Evolutionary conservation across 331 rosid genomes (phyloP).

Genomic region (Erythrophleum ivorense): DNA sequence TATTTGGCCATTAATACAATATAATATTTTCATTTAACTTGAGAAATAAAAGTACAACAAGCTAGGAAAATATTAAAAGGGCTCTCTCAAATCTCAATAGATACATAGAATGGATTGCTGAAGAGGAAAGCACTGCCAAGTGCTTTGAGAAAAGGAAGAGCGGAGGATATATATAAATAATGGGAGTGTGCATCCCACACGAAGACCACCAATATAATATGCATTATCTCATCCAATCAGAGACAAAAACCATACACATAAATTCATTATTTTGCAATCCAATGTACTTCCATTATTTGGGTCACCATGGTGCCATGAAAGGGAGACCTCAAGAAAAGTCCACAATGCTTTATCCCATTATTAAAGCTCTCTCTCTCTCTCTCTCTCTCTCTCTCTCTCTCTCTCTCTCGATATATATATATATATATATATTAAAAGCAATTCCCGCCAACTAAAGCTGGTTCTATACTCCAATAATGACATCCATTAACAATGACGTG

Average conservation of each 20-base stretch:
- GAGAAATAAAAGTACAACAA: not conserved
- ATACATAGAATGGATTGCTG: constrained; percentile 63
- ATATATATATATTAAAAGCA: constrained; percentile 3
- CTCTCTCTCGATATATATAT: not conserved
- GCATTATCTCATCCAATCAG: constrained; percentile 45
- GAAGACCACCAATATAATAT: constrained; percentile 57
- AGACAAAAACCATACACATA: constrained; percentile 29
- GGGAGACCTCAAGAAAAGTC: constrained; percentile 38
- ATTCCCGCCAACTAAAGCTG: constrained; percentile 22
- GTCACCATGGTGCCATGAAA: constrained; percentile 8
- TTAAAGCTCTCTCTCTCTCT: not conserved
- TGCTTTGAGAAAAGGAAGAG: constrained; percentile 37
- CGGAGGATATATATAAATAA: constrained; percentile 52
- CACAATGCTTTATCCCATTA: constrained; percentile 37
- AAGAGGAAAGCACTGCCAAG: constrained; percentile 67
- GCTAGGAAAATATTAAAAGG: not conserved
- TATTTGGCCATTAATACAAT: not conserved
- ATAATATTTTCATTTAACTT: not conserved
- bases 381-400: no score
- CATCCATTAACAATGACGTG: constrained; percentile 46
- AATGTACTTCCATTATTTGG: constrained; percentile 45
- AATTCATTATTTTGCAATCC: constrained; percentile 38
- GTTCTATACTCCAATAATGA: constrained; percentile 17
- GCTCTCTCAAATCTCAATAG: not conserved
- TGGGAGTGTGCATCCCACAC: constrained; percentile 82